Base-by-base conservation (phyloP, 2,329 filamentous ascomycete genomes). In the Fusarium robinianum region DNA sequence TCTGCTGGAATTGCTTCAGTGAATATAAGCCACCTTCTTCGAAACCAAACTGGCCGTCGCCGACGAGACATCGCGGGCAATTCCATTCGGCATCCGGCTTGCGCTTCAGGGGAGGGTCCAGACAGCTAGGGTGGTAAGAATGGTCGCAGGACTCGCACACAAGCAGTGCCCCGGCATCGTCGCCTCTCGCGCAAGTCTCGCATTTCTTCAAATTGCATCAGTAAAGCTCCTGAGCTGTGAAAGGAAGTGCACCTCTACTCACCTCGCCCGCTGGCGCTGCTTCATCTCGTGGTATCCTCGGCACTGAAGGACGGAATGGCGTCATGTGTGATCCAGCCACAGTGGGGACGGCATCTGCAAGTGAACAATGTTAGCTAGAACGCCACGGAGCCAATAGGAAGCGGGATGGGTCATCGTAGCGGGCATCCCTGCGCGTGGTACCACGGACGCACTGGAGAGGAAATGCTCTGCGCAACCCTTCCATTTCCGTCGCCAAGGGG, bases 311-410 rank as follows among this genome's bases (percentile, higher is more conserved):
- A 39, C 92, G 88, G 63, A 95, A 90, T 62, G 92, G 82, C 49
- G 89, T 94, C 90, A 97, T 97, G 71, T 97, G 90, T 38, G 92
- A 97, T 41, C 94, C 94, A 54, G 90, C 90, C 57, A 99, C 90
- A 22, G 89, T 96, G 29, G 92, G 90, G 23, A 85, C 80, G 29
- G 76, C 74, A 68, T 83, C 80, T 64, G 52, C 33, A 49, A 45
- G 31, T 41, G 16, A 23, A 42, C 46, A 47, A 48, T 58, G 51
- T 62, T 54, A 62, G 58, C 35, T 32, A 44, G 21, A 30, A 30
- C 16, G 14, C 18, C 27, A 41, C 31, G 11, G 23, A 36, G 18
- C 61, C 50, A 64, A 61, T 59, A 23, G 58, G 40, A 42, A 26
- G 23, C 7, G 11, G 9, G 41, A 40, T 57, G 42, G 46, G 45